Evolutionary conservation across 2,329 filamentous ascomycete genomes (phyloP), one percentile per base, ranked within the genome.

Genomic region (Aureobasidium sp.): DNA sequence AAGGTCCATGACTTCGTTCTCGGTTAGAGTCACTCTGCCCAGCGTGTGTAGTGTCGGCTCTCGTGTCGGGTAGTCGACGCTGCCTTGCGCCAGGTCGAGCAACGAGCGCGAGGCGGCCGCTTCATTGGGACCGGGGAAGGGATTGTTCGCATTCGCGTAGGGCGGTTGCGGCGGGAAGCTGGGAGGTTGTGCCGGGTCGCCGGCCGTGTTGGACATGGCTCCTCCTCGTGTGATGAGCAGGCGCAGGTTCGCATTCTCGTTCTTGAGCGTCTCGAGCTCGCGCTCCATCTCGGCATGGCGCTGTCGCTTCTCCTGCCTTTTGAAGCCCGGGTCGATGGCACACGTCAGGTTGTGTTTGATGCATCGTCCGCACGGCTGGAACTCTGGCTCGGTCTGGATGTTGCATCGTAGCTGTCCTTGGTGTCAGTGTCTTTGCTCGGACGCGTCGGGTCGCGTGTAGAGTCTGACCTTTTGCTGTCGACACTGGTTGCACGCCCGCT

Each of bases 321-420:
- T 92, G 76, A 93, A 93, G 73, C 91, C 90, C 68, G 87, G 89
- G 73, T 93, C 88, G 73, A 94, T 93, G 73, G 90, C 89, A 79
- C 89, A 94, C 63, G 86, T 83, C 63, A 93, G 84, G 74, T 88
- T 89, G 69, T 92, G 82, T 68, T 90, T 88, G 70, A 83, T 83
- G 75, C 89, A 94, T 60, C 89, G 82, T 58, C 85, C 85, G 76
- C 89, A 94, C 67, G 84, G 84, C 68, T 84, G 82, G 72, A 91
- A 92, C 19, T 67, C 65, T 4, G 88, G 88, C 29, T 90, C 88
- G 74, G 91, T 88, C 67, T 89, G 79, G 66, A 93, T 89, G 78
- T 93, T 88, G 80, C 89, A 94, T 69, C 88, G 87, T 64, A 93
- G 78, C 88, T 90, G 70, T 65, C 62, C 40, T 19, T 50, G 57